phyloP scores from a whole-genome alignment of 371 early-diverging fungal species.

The Umbelopsis sp. region DNA sequence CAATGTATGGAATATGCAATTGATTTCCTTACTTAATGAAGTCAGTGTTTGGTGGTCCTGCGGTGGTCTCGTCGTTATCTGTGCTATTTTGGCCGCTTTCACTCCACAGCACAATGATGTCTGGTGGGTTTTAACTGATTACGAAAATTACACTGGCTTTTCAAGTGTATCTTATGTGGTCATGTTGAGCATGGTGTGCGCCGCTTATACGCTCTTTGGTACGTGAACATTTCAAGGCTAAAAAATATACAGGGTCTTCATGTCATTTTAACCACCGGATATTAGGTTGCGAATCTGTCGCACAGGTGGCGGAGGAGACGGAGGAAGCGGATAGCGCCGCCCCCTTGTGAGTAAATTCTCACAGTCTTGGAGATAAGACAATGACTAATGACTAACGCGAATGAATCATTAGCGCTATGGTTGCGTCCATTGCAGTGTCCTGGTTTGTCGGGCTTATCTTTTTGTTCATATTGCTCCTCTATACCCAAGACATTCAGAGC shows the following conservation, averaged over 20 bases:
- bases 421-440: slow-evolving; percentile 38
- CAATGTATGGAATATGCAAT: slow-evolving; percentile 32
- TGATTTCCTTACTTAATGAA: slow-evolving; percentile 36
- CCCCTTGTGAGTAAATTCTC: slow-evolving; percentile 33
- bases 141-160: slow-evolving; percentile 48
- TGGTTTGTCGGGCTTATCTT: slow-evolving; percentile 46
- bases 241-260: not conserved
- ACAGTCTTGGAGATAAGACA: not conserved
- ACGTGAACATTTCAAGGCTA: slow-evolving; percentile 1
- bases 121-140: slow-evolving; percentile 42
- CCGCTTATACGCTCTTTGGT: slow-evolving; percentile 51
- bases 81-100: slow-evolving; percentile 25
- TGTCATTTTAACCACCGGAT: not conserved
- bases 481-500: slow-evolving; percentile 44
- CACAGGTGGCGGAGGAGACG: slow-evolving; percentile 48
- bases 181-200: slow-evolving; percentile 47
- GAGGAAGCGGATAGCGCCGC: slow-evolving; percentile 45
- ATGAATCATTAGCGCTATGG: slow-evolving; percentile 36
- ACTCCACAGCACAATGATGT: slow-evolving; percentile 30
- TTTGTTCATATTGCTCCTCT: slow-evolving; percentile 39
- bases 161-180: slow-evolving; percentile 41
- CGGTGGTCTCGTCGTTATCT: slow-evolving; percentile 37
- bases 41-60: slow-evolving; percentile 51
- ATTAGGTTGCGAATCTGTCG: slow-evolving; percentile 49
- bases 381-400: not conserved